Percentiles rank a stretch among this genome's conserved stretches.
phyloP scores from a whole-genome alignment of 2,329 filamentous ascomycete genomes.

The Pseudogymnoascus sp. region DNA sequence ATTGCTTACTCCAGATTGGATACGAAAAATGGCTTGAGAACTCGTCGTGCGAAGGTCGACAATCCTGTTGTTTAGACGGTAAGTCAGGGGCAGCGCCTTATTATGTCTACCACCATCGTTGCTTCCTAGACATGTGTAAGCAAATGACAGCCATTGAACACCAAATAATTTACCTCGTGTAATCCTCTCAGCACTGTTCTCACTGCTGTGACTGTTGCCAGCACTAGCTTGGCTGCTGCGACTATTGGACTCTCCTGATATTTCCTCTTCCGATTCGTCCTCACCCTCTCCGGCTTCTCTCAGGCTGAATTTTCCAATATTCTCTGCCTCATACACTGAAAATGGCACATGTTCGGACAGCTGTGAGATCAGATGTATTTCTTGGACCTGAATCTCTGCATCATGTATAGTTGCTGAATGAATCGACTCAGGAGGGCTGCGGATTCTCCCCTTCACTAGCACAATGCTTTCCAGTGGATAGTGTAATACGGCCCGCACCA shows the following conservation, averaged over 20 bases:
- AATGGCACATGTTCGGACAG: slow-evolving; percentile 58
- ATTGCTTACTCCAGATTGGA: slow-evolving; percentile 72
- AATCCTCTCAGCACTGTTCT: not conserved
- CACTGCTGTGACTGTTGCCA: not conserved
- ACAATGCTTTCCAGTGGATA: slow-evolving; percentile 72
- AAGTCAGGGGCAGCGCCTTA: not conserved
- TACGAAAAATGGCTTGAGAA: slow-evolving; percentile 79
- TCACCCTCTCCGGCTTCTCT: slow-evolving; percentile 44
- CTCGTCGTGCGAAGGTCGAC: slow-evolving; percentile 79
- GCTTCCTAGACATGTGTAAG: not conserved
- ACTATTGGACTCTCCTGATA: not conserved
- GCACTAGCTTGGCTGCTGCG: not conserved
- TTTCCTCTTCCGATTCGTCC: slow-evolving; percentile 8
- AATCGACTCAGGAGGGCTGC: slow-evolving; percentile 65
- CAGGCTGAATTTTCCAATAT: slow-evolving; percentile 46
- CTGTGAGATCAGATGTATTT: slow-evolving; percentile 53
- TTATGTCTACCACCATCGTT: not conserved
- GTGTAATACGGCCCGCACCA: slow-evolving; percentile 83
- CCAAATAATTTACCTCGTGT: not conserved
- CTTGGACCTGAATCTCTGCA: slow-evolving; percentile 64
- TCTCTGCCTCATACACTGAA: slow-evolving; percentile 62
- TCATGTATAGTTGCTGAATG: slow-evolving; percentile 68
- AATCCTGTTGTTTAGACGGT: slow-evolving; percentile 66
- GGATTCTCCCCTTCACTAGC: slow-evolving; percentile 64
- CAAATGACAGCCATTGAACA: not conserved